Conservation (phyloP, 1,139 yeast genomes). For the Pichia sp. region DNA sequence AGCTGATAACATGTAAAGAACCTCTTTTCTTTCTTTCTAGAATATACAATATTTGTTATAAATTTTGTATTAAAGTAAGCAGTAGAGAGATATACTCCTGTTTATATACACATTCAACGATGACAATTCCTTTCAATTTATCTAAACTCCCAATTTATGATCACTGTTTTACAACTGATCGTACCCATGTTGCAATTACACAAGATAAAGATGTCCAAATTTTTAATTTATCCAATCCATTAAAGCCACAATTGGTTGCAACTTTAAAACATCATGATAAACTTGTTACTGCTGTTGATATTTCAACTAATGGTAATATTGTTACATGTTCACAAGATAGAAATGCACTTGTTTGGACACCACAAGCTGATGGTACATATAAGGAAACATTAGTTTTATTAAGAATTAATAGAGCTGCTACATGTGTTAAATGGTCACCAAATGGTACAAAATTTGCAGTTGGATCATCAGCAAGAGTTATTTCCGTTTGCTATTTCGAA, state of each 20-base stretch:
- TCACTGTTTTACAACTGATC: constrained; percentile 76
- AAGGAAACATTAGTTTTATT: constrained; percentile 90
- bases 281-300: constrained; percentile 90
- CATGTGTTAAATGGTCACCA: constrained; percentile 92
- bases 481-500: constrained; percentile 95
- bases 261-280: constrained; percentile 83
- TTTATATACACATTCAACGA: too few species aligned
- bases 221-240: constrained; percentile 43
- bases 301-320: constrained; percentile 81
- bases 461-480: constrained; percentile 89
- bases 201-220: constrained; percentile 72
- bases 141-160: constrained; percentile 87
- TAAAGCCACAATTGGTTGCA: constrained; percentile 49
- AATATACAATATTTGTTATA: too few species aligned
- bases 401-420: constrained; percentile 92
- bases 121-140: constrained; percentile 45
- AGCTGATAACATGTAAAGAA: too few species aligned
- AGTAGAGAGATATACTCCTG: constrained; percentile 31
- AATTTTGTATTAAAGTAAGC: too few species aligned
- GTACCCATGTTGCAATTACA: constrained; percentile 69
- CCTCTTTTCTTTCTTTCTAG: neutral
- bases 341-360: constrained; percentile 96
- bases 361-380: constrained; percentile 46
- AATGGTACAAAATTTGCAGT: constrained; percentile 92
- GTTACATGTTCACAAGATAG: constrained; percentile 98